Base-by-base conservation (phyloP, 2,329 filamentous ascomycete species). In the Exophiala calicioides region DNA sequence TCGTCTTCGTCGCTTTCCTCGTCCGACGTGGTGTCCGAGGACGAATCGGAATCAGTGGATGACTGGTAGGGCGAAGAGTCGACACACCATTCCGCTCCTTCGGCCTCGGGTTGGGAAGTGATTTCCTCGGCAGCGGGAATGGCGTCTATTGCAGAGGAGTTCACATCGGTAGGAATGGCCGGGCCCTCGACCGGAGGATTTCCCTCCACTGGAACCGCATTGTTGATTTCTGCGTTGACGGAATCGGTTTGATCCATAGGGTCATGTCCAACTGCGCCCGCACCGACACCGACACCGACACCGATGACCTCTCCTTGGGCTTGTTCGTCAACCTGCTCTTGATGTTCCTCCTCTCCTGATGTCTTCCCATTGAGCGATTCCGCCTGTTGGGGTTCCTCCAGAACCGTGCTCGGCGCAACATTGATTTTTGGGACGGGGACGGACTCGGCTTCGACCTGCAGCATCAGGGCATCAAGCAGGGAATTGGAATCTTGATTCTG, bases 61-160 rank as follows among this genome's bases (percentile, higher is more conserved):
- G 84, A 87, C 60, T 84, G 81, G 61, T 86, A 86, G 0, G 86
- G 86, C 0, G 85, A 88, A 1, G 86, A 90, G 60, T 91, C 87
- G 5, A 77, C 72, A 62, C 95, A 88, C 88, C 89, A 97, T 66
- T 96, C 90, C 3, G 86, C 84, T 33, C 85, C 74, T 42, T 73
- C 67, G 34, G 74, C 70, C 23, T 67, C 70, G 41, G 73, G 70
- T 56, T 72, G 60, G 5, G 50, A 38, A 34, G 16, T 37, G n/a
- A 20, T 42, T 5, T 34, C 23, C 19, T 40, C 32, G 8, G 35
- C 21, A 12, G 50, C 10, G 5, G 48, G 33, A 30, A 39, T 36
- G 7, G 31, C 40, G n/a, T 52, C 37, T 16, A 38, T 39, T n/a
- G 38, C 10, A 21, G 19, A 16, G 6, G 12, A 13, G 13, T 32